Evolutionary conservation across 225 moss, liverwort and hornwort species (phyloP), one percentile per base, ranked within the genome.

Genomic region (Marchantia paleacea): DNA sequence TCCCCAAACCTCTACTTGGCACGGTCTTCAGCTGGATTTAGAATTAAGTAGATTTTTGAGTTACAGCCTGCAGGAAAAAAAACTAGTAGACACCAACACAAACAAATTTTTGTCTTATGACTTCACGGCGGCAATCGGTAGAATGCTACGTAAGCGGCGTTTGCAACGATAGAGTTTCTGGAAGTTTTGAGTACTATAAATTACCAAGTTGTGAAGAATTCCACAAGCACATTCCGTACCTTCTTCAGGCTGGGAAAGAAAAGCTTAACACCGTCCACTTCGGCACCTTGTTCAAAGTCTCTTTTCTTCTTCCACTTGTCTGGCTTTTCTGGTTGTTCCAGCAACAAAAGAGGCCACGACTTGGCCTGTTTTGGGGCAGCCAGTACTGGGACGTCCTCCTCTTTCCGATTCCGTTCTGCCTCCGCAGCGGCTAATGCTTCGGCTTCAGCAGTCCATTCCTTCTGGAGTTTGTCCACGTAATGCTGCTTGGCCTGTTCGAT

Each of bases 401-500:
- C 78, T 52, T 54, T 72, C 24, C 69, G 70, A 26, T 52, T 47
- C 14, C 15, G 13, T 14, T 74, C 29, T n/a, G 24, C 52, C 31
- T 53, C 76, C 29, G 18, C 19, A 22, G 49, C 66, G 12, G 58
- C 53, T 54, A 58, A 75, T 12, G 81, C 79, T 66, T 86, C 81
- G 0, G 75, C 69, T 73, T 85, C 87, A 77, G 82, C 84, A 10
- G 80, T 80, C 97, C 95, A 92, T 81, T 95, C 97, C 39, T 90
- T 89, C n/a, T 88, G 85, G 65, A 99, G 77, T 49, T 89, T 89
- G 80, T 90, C 89, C 63, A 78, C 53, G 76, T 85, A 95, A 55
- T 91, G 85, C 75, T 99, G 95, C 81, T 91, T 95, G 1, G 95
- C 95, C 72, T 89, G 90, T 81, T 99, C 97, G 73, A 99, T 91